Base-by-base conservation (phyloP, 139 green algal species). In the Eudorina sp. region DNA sequence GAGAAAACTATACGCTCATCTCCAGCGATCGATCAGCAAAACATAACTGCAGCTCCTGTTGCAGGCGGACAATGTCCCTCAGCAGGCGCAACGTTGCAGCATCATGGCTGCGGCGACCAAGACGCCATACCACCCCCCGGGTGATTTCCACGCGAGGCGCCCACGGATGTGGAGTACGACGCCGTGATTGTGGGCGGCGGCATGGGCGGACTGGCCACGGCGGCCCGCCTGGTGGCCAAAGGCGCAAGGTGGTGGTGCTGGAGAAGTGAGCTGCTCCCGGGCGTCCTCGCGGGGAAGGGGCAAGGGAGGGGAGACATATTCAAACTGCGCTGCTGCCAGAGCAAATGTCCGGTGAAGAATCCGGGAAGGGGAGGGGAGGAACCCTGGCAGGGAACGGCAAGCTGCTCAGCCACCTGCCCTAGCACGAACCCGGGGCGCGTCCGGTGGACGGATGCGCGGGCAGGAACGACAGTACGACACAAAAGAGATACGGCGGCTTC, bases 141-240 rank as follows among this genome's bases (percentile, higher is more conserved):
- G 34, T 62, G 1, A 75, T 90, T 19, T 72, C 34, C 23, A 94
- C 89, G 21, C 14, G 88, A 94, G 2, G 91, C 91, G 3, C 91
- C 91, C 7, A 92, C 87, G 23, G 92, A 94, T 64, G 85, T 93
- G 27, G 53, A 94, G 74, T 99, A 99, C 31, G 97, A 99, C 85
- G 97, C 97, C 0, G 92, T 99, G 2, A 94, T 99, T 64, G 92
- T 99, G 8, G 97, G 97, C n/a, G 90, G 90, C 21, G 97, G 97
- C 74, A 98, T 99, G 92, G 97, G 97, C 31, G 97, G 97, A 18
- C 89, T 99, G 29, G 95, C 97, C 19, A 95, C 96, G 2, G 97
- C 97, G 1, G 95, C 94, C 1, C 94, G 98, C 78, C 82, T 99
- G 73, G 96, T 94, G 1, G 88, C 91, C 2, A 96, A 97, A 69